Base-by-base conservation (phyloP, 2,329 filamentous ascomycete species). In the Verticillium tricorpus region DNA sequence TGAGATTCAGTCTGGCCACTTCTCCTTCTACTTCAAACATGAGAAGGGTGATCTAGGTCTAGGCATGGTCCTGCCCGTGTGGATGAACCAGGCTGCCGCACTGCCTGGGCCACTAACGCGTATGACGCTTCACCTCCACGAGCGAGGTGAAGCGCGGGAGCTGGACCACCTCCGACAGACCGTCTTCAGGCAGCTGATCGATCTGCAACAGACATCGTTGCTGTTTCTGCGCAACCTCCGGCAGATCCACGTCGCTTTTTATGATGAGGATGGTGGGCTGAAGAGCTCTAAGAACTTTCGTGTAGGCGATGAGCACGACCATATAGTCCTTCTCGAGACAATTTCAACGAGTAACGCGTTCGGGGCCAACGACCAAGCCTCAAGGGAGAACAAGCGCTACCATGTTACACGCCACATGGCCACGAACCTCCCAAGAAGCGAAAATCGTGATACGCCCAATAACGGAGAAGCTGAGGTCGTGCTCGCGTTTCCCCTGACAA, bases 61-160 rank as follows among this genome's bases (percentile, higher is more conserved):
- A 39, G 82, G 81, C 1, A 85, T 85, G 81, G 76, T 84, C 1
- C 77, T 76, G 0, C 78, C 77, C 1, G 62, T 73, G 2, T 80
- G 82, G 82, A 59, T 72, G 17, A 68, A 73, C 2, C 34, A 62
- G 1, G 63, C 54, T 2, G 68, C 70, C 2, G 22, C 40, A 0
- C 52, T 71, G 0, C 40, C 54, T 1, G 17, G 28, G 3, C 63
- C 59, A 4, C 37, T 68, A 1, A 80, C 77, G 1, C 71, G 74
- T 8, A 76, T 79, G 4, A 80, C 74, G 0, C 68, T 81, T 0
- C 68, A 65, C 22, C 69, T 80, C 0, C 72, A 76, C 59, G 62
- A 73, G 1, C 61, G 69, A 17, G 69, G 68, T 0, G 67, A 69
- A 22, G 4, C 60, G 0, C 64, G 58, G 0, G 62, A 67, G 1